Percentiles rank a stretch among this genome's conserved stretches.
Evolutionary conservation across 2,329 filamentous ascomycete species (phyloP).

Genomic region (Ophiocordyceps camponoti-leonardi): DNA sequence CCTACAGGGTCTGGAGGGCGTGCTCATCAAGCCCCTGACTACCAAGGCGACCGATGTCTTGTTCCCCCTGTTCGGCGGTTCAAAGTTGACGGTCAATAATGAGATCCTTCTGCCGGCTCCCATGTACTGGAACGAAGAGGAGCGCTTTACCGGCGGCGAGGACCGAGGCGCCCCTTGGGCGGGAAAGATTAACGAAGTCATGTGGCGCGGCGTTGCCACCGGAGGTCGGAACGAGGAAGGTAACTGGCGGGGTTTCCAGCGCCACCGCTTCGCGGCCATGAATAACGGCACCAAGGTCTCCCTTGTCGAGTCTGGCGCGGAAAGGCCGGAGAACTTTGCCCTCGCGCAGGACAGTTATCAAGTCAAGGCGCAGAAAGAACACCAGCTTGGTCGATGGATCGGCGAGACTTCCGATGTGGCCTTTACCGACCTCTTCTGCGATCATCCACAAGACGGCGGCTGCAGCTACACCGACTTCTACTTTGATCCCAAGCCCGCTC

Average conservation of each 20-base stretch:
- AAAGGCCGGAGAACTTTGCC: conserved; percentile 28
- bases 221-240: conserved; percentile 33
- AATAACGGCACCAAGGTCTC: conserved; percentile 44
- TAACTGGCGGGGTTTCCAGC: conserved; percentile 52
- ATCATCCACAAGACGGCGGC: conserved; percentile 6
- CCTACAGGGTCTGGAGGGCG: conserved; percentile 32
- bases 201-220: conserved; percentile 50
- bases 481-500: conserved; percentile 13
- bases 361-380: conserved; percentile 16
- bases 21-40: conserved; percentile 35
- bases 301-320: conserved; percentile 22
- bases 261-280: conserved; percentile 53
- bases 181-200: conserved; percentile 33
- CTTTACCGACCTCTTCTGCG: conserved; percentile 23
- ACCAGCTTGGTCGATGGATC: conserved; percentile 22
- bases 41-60: conserved; percentile 34
- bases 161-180: conserved; percentile 39
- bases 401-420: conserved; percentile 21
- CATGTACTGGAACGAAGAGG: conserved; percentile 44
- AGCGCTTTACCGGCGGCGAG: conserved; percentile 38
- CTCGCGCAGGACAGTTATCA: conserved; percentile 24
- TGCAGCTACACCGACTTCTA: conserved; percentile 22
- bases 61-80: conserved; percentile 44
- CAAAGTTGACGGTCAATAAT: conserved; percentile 44
- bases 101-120: conserved; percentile 47